Conservation (phyloP, 352 stramenopile genomes). For the Pilasporangium apinafurcum region DNA sequence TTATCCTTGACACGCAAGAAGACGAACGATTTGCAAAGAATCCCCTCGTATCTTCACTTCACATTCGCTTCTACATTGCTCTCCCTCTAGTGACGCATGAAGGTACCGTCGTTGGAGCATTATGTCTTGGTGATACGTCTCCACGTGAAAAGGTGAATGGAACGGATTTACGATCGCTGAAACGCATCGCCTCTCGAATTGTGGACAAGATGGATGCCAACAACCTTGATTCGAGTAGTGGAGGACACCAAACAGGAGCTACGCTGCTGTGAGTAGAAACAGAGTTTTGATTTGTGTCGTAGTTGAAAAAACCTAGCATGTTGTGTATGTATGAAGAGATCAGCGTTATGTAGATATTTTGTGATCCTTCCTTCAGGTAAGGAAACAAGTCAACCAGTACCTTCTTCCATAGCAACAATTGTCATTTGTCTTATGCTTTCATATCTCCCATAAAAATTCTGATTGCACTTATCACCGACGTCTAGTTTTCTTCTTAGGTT, state of each 20-base stretch:
- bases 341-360: no score
- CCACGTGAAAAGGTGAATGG: conserved; percentile 58
- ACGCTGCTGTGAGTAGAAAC: background rate
- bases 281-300: conserved; percentile 7
- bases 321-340: conserved; percentile 6
- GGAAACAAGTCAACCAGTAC: no score
- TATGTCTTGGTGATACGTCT: conserved; percentile 64
- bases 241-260: no score
- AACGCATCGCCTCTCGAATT: conserved; percentile 61
- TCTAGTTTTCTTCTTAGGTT: conserved; percentile 28
- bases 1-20: conserved; percentile 68
- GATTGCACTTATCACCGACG: conserved; percentile 14
- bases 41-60: conserved; percentile 56
- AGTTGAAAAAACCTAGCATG: no score
- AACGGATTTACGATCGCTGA: conserved; percentile 56
- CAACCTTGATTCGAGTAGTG: conserved; percentile 20
- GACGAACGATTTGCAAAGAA: conserved; percentile 78
- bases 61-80: conserved; percentile 77
- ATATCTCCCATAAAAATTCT: no score
- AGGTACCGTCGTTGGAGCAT: conserved; percentile 57
- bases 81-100: conserved; percentile 68
- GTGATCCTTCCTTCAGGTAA: no score
- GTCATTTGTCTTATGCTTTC: no score
- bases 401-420: no score
- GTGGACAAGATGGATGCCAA: conserved; percentile 68